Base-by-base conservation (phyloP, 371 early-diverging fungal species). In the Mucor lusitanicus region DNA sequence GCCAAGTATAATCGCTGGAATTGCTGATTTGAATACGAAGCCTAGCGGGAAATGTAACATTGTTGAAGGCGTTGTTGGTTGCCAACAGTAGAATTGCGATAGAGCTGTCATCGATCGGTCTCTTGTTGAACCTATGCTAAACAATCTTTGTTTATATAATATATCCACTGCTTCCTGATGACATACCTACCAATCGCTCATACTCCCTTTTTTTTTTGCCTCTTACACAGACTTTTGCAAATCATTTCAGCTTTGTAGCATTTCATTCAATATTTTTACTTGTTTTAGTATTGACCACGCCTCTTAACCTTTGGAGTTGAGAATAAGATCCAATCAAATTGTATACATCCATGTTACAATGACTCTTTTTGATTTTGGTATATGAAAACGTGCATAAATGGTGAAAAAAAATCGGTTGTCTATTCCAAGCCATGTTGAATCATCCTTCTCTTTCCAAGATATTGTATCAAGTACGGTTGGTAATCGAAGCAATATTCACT, bases 251-350 rank as follows among this genome's bases (percentile, higher is more conserved):
- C 40, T 40, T 40, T 40, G 15, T 40, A 15, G 15, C 3, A 40
- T 17, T 40, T 17, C 40, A 35, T 17, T 40, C 2, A 15, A 6
- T 39, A 39, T 39, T 39, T 53, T 53, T 53, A 53, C 53, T 53
- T 53, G 53, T 53, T 53, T 53, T 53, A 53, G 53, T 53, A 53
- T 53, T 53, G 53, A 53, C 53, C 53, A 53, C 53, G 53, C 53
- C 53, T 53, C 53, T 53, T 23, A 53, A 25, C 46, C 46, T 46
- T 46, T 23, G 15, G 27, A 27, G 53, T 53, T 23, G 13, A 25
- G 53, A 25, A 27, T 27, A 27, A 53, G 53, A 27, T 6, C 53
- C 53, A 53, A 53, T 53, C 27, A 53, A 5, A 53, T 2, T 53
- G 53, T 5, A 40, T 40, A 53, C 53, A 53, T 53, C 15, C 25